Evolutionary conservation across 345 rosid species (phyloP).

Genomic region (Clarkia xantiana): DNA sequence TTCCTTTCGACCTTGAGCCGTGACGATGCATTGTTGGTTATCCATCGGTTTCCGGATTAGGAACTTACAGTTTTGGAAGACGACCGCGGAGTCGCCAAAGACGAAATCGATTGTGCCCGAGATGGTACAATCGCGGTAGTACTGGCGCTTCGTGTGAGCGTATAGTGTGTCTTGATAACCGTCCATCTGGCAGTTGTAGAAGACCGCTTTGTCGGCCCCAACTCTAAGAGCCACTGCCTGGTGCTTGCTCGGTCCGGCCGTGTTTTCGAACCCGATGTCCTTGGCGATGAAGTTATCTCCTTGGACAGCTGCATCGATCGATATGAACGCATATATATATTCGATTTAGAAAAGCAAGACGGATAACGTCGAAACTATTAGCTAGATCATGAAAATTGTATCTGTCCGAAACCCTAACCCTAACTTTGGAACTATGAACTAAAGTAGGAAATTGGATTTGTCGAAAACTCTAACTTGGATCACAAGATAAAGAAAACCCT

Average conservation of each 20-base stretch:
- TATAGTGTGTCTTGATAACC: slow-evolving; percentile 35
- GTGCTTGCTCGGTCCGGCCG: slow-evolving; percentile 25
- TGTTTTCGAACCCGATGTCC: slow-evolving; percentile 31
- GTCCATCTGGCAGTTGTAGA: slow-evolving; percentile 33
- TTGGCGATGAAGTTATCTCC: slow-evolving; percentile 30
- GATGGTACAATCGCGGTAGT: slow-evolving; percentile 35
- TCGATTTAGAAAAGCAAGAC: no score
- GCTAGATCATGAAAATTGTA: neutral
- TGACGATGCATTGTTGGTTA: slow-evolving; percentile 24
- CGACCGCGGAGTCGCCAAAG: slow-evolving; percentile 22
- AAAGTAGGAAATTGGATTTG: no score
- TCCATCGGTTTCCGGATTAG: slow-evolving; percentile 25
- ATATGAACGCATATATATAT: no score
- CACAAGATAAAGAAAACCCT: no score
- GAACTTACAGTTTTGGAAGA: slow-evolving; percentile 35
- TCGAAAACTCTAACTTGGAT: no score
- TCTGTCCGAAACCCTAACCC: neutral
- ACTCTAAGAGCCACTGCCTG: slow-evolving; percentile 36
- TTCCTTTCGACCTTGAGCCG: slow-evolving; percentile 27
- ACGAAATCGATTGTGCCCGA: slow-evolving; percentile 34
- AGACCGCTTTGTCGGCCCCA: slow-evolving; percentile 19
- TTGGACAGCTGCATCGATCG: slow-evolving; percentile 13
- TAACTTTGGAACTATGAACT: no score
- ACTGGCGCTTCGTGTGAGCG: slow-evolving; percentile 32
- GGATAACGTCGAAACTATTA: no score